Percentiles rank a stretch among this genome's conserved stretches.
phyloP scores from a whole-genome alignment of 306 rosid genomes.

The Malus sylvestris region DNA sequence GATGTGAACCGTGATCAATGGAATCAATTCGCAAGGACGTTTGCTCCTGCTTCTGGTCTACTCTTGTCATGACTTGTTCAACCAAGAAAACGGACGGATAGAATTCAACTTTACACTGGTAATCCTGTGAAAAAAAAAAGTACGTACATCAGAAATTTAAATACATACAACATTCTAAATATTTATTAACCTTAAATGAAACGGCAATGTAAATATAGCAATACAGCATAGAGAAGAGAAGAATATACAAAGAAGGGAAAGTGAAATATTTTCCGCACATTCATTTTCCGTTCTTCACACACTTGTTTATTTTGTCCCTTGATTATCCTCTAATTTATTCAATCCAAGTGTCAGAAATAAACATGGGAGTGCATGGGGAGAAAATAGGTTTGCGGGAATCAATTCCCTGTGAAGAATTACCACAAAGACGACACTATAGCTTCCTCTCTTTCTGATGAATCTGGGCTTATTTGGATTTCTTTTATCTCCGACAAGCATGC shows the following conservation, averaged over 20 bases:
- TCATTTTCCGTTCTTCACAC: no score
- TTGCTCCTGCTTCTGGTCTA: constrained; percentile 59
- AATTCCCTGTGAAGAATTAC: constrained; percentile 29
- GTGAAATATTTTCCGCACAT: no score
- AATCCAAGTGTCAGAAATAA: no score
- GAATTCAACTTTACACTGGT: constrained; percentile 81
- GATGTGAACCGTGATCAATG: constrained; percentile 71
- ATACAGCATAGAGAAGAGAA: background rate
- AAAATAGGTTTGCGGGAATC: no score
- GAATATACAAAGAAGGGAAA: background rate
- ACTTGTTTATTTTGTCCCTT: no score
- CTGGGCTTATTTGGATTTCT: constrained; percentile 65
- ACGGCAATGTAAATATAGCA: background rate
- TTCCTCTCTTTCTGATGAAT: constrained; percentile 70
- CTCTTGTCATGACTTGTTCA: constrained; percentile 71
- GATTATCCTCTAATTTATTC: no score
- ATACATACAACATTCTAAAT: background rate
- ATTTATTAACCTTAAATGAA: background rate
- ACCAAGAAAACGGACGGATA: constrained; percentile 77
- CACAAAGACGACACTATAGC: constrained; percentile 78
- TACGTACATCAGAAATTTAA: constrained; percentile 1
- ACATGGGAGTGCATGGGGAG: no score
- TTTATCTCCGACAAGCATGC: constrained; percentile 65
- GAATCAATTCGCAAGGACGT: constrained; percentile 64
- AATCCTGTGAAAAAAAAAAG: constrained; percentile 50